Evolutionary conservation across 768 basidiomycete species (phyloP).

Genomic region (Fibroporia radiculosa): DNA sequence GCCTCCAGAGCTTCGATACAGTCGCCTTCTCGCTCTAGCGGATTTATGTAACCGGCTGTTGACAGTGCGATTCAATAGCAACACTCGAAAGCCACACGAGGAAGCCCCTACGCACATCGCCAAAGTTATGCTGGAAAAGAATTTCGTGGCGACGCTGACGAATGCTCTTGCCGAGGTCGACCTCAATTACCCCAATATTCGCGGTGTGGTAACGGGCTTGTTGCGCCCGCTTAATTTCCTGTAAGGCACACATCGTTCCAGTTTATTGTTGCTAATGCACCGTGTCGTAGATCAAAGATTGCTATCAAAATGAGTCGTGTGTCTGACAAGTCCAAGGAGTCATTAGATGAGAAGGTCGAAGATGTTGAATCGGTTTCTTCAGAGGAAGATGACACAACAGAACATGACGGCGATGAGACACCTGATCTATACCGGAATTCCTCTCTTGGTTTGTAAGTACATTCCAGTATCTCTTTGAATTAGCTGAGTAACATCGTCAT

Average conservation of each 20-base stretch:
- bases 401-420: slow-evolving; percentile 63
- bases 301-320: slow-evolving; percentile 97
- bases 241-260: slow-evolving; percentile 37
- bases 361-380: slow-evolving; percentile 39
- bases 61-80: slow-evolving; percentile 61
- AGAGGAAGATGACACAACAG: slow-evolving; percentile 49
- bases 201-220: slow-evolving; percentile 78
- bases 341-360: slow-evolving; percentile 35
- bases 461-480: background rate
- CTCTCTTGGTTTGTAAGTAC: slow-evolving; percentile 84
- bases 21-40: slow-evolving; percentile 76
- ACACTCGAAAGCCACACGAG: slow-evolving; percentile 43
- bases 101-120: slow-evolving; percentile 89
- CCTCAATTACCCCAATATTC: slow-evolving; percentile 89
- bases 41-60: slow-evolving; percentile 87
- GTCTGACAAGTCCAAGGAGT: slow-evolving; percentile 57
- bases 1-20: slow-evolving; percentile 67
- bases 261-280: background rate
- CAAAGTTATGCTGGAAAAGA: slow-evolving; percentile 98
- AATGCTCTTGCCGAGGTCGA: slow-evolving; percentile 87
- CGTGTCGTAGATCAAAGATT: slow-evolving; percentile 48
- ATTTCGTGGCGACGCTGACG: slow-evolving; percentile 85
- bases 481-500: background rate
- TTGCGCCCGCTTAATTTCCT: slow-evolving; percentile 84
- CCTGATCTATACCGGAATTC: slow-evolving; percentile 95